Evolutionary conservation across 176 grass and related monocot species (phyloP).

Genomic region (Aegilops bicornis): DNA sequence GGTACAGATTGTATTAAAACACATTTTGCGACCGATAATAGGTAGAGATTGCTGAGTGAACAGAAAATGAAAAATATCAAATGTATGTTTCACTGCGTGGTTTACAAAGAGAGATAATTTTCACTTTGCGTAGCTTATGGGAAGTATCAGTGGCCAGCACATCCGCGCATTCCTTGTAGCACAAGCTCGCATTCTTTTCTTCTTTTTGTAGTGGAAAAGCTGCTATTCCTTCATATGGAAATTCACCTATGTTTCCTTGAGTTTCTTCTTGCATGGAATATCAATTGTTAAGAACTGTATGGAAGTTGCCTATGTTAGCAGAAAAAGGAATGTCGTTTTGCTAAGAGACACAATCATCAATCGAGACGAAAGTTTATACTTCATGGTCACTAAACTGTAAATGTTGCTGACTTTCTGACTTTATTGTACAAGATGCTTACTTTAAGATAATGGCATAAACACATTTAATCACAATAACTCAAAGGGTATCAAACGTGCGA

Average conservation of each 20-base stretch:
- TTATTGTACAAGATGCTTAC: background rate
- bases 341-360: background rate
- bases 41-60: background rate
- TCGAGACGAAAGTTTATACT: background rate
- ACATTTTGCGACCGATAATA: background rate
- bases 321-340: background rate
- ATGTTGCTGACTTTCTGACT: background rate
- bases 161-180: background rate
- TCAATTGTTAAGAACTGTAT: background rate
- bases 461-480: background rate
- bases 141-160: background rate
- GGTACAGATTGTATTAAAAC: background rate
- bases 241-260: background rate
- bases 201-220: background rate
- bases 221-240: background rate
- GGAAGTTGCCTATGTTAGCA: background rate
- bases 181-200: background rate
- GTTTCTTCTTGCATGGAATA: background rate
- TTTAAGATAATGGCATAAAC: background rate
- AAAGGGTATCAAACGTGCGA: background rate
- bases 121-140: background rate
- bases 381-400: background rate
- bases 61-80: background rate
- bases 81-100: background rate
- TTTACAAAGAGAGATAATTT: background rate